These are phyloP conservation scores for Cucurbita argyrosperma DNA, from an alignment of 306 rosid species.

Conservation along the genomic window DNA sequence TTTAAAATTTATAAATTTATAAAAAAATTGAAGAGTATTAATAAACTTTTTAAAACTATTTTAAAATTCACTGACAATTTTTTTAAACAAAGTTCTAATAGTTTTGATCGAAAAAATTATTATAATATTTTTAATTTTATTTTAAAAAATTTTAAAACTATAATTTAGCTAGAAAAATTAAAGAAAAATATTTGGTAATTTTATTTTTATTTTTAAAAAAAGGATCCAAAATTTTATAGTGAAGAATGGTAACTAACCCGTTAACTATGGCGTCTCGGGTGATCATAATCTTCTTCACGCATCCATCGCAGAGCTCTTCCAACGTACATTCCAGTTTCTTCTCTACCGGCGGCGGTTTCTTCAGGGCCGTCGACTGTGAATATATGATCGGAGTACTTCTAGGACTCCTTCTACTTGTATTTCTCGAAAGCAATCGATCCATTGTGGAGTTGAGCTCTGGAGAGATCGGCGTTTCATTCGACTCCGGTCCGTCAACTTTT, in stretches of 20 bases:
- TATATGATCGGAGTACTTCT: slow-evolving; percentile 52
- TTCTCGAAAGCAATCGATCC: slow-evolving; percentile 23
- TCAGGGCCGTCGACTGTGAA: slow-evolving; percentile 52
- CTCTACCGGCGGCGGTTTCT: slow-evolving; percentile 52
- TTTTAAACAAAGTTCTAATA: too few relatives aligned
- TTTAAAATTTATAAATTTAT: too few relatives aligned
- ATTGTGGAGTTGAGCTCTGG: slow-evolving; percentile 6
- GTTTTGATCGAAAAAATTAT: too few relatives aligned
- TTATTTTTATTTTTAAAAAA: neutral
- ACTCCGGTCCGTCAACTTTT: neutral
- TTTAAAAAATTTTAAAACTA: too few relatives aligned
- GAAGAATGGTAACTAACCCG: slow-evolving; percentile 28
- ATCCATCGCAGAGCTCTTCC: slow-evolving; percentile 62
- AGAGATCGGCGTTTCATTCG: neutral
- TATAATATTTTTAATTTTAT: too few relatives aligned
- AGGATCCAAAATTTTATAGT: neutral
- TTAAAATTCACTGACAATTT: too few relatives aligned
- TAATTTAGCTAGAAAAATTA: too few relatives aligned
- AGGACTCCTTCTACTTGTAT: slow-evolving; percentile 21
- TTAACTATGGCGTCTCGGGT: slow-evolving; percentile 51
- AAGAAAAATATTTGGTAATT: neutral
- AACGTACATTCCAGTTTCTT: slow-evolving; percentile 50
- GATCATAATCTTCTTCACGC: slow-evolving; percentile 50
- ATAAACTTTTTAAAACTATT: too few relatives aligned
- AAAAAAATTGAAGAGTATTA: too few relatives aligned